Base-by-base conservation (phyloP, 2,329 filamentous ascomycete genomes). In the Cytospora piceae region DNA sequence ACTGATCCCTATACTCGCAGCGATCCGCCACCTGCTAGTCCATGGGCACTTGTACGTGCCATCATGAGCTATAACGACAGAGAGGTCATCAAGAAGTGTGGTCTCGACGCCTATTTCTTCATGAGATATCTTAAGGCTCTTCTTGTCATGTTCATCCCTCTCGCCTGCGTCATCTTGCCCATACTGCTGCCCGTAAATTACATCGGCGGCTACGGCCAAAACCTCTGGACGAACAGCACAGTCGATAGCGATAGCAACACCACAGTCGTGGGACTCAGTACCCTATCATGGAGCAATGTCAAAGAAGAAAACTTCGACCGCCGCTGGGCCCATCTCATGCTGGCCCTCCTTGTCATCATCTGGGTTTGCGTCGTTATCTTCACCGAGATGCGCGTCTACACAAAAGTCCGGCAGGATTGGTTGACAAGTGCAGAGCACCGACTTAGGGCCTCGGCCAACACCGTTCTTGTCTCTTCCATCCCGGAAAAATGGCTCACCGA, bases 91-190 rank as follows among this genome's bases (percentile, higher is more conserved):
- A 90, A 94, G 61, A 96, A 97, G 77, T 97, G 94, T 71, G 95
- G 95, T 22, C 85, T 99, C 12, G 95, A 99, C 75, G 93, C 94
- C 73, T 99, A 97, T 79, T 97, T 98, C 81, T 99, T 99, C 77
- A 83, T 99, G 1, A 91, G 96, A 68, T 99, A 97, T 73, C 85
- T 87, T 17, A 85, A 85, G 70, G 85, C 74, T 76, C 86, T 98
- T 6, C 85, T 98, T 53, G 89, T 97, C 74, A 96, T 99, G 68
- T 98, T 99, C 75, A 80, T 96, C 49, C 93, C 95, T 1, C 87
- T 97, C 64, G 88, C 91, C 15, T 71, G 87, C 31, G 74, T 97
- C 59, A 89, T 96, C 32, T 82, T 97, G 62, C 95, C 95, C 0
- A 90, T 97, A 29, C 81, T 99, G 53, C 80, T 98, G 2, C 94